Conservation (phyloP, 2,329 filamentous ascomycete species). For the Annulohypoxylon truncatum region DNA sequence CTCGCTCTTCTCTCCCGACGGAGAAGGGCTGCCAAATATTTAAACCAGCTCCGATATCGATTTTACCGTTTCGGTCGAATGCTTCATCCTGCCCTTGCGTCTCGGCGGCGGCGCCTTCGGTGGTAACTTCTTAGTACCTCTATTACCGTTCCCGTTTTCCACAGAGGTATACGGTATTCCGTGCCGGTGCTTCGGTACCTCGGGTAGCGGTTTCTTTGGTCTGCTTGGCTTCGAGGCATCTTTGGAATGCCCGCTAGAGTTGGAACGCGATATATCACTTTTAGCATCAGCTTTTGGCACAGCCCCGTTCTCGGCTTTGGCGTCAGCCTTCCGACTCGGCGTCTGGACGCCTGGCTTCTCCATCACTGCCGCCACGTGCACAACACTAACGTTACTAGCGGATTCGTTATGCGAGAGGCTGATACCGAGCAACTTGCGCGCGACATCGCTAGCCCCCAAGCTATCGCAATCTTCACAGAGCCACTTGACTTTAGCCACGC, state of each 20-base stretch:
- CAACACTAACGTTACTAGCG: slow-evolving; percentile 80
- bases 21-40: not conserved
- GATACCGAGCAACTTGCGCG: slow-evolving; percentile 75
- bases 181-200: slow-evolving; percentile 67
- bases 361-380: slow-evolving; percentile 81
- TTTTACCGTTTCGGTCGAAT: slow-evolving; percentile 42
- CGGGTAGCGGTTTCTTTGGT: slow-evolving; percentile 63
- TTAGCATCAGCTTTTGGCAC: slow-evolving; percentile 12
- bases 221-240: slow-evolving; percentile 44
- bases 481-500: slow-evolving; percentile 80
- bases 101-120: slow-evolving; percentile 55
- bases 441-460: slow-evolving; percentile 59
- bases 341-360: slow-evolving; percentile 87
- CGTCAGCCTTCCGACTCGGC: slow-evolving; percentile 69
- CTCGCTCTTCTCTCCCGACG: not conserved
- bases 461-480: slow-evolving; percentile 57
- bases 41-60: slow-evolving; percentile 38
- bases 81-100: slow-evolving; percentile 57
- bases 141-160: slow-evolving; percentile 29
- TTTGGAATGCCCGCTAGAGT: slow-evolving; percentile 27
- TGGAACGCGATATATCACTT: slow-evolving; percentile 9
- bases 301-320: slow-evolving; percentile 25
- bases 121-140: slow-evolving; percentile 48
- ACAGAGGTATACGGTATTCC: slow-evolving; percentile 56
- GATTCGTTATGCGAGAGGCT: slow-evolving; percentile 72